Evolutionary conservation across 768 basidiomycete genomes (phyloP).

Genomic region (Cubamyces lactineus): DNA sequence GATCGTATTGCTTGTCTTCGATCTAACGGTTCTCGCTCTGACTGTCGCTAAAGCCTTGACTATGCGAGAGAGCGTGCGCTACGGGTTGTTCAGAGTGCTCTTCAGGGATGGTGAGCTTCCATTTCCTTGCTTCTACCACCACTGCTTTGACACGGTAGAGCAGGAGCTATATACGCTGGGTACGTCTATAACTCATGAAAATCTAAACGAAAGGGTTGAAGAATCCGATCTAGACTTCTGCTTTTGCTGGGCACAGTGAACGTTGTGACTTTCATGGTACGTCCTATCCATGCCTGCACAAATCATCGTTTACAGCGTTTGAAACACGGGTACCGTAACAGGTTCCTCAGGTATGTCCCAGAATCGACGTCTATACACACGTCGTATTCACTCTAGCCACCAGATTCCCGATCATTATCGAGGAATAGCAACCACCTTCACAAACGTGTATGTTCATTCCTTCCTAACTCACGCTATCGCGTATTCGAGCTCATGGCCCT

Average conservation of each 20-base stretch:
- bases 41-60: not conserved
- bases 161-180: constrained; percentile 12
- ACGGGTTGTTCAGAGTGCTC: not conserved
- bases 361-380: too few species aligned
- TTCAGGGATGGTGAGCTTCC: constrained; percentile 15
- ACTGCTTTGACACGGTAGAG: too few species aligned
- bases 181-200: not conserved
- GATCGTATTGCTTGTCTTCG: constrained; percentile 2
- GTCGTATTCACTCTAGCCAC: not conserved
- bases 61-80: not conserved
- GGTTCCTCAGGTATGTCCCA: too few species aligned
- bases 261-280: constrained; percentile 7
- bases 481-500: not conserved
- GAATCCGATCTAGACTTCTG: not conserved
- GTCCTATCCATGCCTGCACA: not conserved
- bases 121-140: not conserved
- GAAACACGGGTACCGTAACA: not conserved
- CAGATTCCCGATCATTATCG: constrained; percentile 7
- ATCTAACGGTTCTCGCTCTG: not conserved
- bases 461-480: too few species aligned
- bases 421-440: constrained; percentile 14
- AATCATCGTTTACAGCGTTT: not conserved
- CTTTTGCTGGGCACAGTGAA: not conserved
- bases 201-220: too few species aligned
- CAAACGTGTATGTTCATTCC: constrained; percentile 9